phyloP scores from a whole-genome alignment of 2,329 filamentous ascomycete species.

The Apiospora phragmitis region DNA sequence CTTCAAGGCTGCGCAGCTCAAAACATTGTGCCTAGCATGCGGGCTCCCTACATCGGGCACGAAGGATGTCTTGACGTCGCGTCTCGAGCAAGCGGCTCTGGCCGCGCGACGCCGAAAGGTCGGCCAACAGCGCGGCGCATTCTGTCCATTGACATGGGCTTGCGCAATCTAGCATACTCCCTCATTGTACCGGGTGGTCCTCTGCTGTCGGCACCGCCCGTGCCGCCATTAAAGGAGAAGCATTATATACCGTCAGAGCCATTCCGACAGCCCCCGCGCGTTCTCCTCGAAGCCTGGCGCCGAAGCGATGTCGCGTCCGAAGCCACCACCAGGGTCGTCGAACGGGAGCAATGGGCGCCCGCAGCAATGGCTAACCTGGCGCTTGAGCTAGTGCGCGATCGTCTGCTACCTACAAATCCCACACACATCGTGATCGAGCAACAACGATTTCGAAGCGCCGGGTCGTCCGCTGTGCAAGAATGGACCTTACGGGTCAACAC shows the following conservation, averaged over 20 bases:
- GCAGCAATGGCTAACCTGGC: conserved; percentile 35
- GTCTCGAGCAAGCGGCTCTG: conserved; percentile 43
- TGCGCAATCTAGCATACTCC: conserved; percentile 77
- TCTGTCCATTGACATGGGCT: conserved; percentile 82
- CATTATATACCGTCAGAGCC: conserved; percentile 18
- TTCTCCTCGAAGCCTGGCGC: conserved; percentile 36
- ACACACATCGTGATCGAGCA: conserved; percentile 70
- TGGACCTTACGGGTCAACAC: conserved; percentile 84
- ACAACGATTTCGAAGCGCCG: conserved; percentile 63
- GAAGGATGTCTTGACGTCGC: conserved; percentile 55
- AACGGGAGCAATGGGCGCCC: conserved; percentile 33
- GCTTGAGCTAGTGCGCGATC: conserved; percentile 33
- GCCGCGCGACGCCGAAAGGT: conserved; percentile 22
- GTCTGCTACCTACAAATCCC: conserved; percentile 53
- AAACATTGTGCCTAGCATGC: conserved; percentile 59
- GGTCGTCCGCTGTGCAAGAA: conserved; percentile 67
- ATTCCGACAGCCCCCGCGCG: conserved; percentile 17
- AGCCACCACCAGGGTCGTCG: background rate
- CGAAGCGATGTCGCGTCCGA: conserved; percentile 29
- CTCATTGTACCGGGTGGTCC: conserved; percentile 43
- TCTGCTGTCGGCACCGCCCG: background rate
- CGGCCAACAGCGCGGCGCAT: conserved; percentile 42
- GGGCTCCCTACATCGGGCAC: conserved; percentile 60
- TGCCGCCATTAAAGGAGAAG: background rate
- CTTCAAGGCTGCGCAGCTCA: conserved; percentile 55